Evolutionary conservation across 1,284 basidiomycete species (phyloP), one percentile per base, ranked within the genome.

Genomic region (Retiboletus fuscus): DNA sequence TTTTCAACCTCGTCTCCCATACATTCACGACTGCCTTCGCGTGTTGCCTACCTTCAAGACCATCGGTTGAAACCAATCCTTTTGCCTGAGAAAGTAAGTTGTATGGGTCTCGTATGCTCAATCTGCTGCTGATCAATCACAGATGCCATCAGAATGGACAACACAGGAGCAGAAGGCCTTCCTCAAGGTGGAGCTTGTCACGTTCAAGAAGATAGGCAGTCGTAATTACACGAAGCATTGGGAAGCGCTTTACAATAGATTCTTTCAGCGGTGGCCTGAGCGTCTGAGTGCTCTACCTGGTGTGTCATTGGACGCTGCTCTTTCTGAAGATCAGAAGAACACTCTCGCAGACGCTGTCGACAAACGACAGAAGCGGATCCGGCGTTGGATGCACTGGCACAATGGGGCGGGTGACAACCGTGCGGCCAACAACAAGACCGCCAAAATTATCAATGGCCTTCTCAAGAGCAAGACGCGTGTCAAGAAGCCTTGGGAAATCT

Each of bases 121-220:
- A 34, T 34, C 55, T 57, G 28, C 55, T 57, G 16, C 16, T 34
- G 55, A 57, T 57, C 20, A 11, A 26, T 53, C 28, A 57, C 24
- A 62, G 61, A 62, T 62, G 61, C 44, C 41, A 16, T n/a, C 43
- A 13, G n/a, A n/a, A 11, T 64, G 63, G 63, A 64, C 49, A 7
- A 64, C 34, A 3, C 18, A 64, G 5, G 49, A 64, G 26, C 63
- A 64, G 28, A 53, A 64, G 26, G 39, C 63, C 34, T 64, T 64
- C 49, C 47, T 64, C 47, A 28, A 12, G 49, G 43, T 28, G 16
- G 64, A 66, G 53, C 64, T 66, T 18, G 13, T 61, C 43, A 12
- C 5, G 3, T 66, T 66, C 43, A 61, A 66, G 43, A 34, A 20
- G 10, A 58, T 47, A 13, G 55, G 55, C n/a, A 58, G 64, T 24